phyloP scores from a whole-genome alignment of 2,329 filamentous ascomycete genomes.

The Hymenoscyphus repandus region DNA sequence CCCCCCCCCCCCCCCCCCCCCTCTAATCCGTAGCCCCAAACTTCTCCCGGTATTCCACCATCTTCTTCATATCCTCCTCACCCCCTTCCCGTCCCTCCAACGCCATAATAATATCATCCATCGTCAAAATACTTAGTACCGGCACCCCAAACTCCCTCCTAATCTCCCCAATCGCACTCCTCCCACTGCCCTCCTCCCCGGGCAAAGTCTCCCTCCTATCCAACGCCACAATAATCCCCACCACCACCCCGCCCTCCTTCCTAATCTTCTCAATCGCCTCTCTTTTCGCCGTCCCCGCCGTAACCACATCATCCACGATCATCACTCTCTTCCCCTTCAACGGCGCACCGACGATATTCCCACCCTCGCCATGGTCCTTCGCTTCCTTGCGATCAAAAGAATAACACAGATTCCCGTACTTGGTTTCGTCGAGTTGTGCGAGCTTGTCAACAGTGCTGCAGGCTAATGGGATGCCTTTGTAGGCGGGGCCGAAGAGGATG shows the following conservation, averaged over 20 bases:
- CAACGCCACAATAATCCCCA: slow-evolving; percentile 82
- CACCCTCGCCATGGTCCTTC: slow-evolving; percentile 93
- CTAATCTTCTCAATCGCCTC: slow-evolving; percentile 89
- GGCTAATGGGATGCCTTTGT: slow-evolving; percentile 94
- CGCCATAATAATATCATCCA: slow-evolving; percentile 76
- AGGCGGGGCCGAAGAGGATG: slow-evolving; percentile 87
- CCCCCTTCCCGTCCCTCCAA: slow-evolving; percentile 54
- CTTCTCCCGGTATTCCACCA: slow-evolving; percentile 68
- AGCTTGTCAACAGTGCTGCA: slow-evolving; percentile 73
- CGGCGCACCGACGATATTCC: slow-evolving; percentile 82
- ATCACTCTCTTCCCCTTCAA: slow-evolving; percentile 81
- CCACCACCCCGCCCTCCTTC: slow-evolving; percentile 76
- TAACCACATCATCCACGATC: slow-evolving; percentile 95
- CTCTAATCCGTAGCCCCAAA: slow-evolving; percentile 53
- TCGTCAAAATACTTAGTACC: slow-evolving; percentile 74
- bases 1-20: not conserved
- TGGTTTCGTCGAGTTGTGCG: slow-evolving; percentile 58
- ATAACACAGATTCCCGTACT: slow-evolving; percentile 70
- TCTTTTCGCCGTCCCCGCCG: slow-evolving; percentile 87
- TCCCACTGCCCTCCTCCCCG: slow-evolving; percentile 52
- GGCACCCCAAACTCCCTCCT: slow-evolving; percentile 78
- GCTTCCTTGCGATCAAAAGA: slow-evolving; percentile 94
- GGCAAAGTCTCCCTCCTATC: slow-evolving; percentile 83
- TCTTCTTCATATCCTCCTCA: slow-evolving; percentile 56
- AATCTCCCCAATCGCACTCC: slow-evolving; percentile 81